These are phyloP conservation scores for Diaporthe vaccinii DNA, from an alignment of 2,329 filamentous ascomycete species.

Conservation along the genomic window DNA sequence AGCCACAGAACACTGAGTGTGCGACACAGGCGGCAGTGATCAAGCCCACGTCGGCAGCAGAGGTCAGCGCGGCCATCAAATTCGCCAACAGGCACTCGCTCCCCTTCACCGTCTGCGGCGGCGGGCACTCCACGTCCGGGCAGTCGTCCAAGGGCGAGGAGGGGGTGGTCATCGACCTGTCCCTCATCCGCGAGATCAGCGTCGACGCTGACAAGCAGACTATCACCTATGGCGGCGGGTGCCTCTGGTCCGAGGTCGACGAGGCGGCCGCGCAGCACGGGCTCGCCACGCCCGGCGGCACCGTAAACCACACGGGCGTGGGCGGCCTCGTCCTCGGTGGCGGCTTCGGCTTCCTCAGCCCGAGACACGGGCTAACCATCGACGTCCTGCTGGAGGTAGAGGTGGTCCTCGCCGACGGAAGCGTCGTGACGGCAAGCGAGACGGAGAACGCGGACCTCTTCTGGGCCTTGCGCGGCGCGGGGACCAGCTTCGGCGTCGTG, in stretches of 20 bases:
- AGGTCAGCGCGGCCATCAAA: slow-evolving; percentile 58
- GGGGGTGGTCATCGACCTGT: slow-evolving; percentile 69
- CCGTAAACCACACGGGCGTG: slow-evolving; percentile 73
- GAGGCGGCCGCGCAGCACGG: slow-evolving; percentile 61
- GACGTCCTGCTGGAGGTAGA: slow-evolving; percentile 56
- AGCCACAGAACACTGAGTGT: background rate
- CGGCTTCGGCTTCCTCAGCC: slow-evolving; percentile 70
- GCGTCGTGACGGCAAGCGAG: slow-evolving; percentile 55
- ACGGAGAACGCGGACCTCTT: slow-evolving; percentile 58
- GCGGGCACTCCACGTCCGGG: slow-evolving; percentile 68
- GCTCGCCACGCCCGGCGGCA: slow-evolving; percentile 72
- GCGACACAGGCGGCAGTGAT: slow-evolving; percentile 57
- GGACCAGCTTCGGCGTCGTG: slow-evolving; percentile 59
- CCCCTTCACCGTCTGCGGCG: slow-evolving; percentile 66
- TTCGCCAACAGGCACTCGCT: slow-evolving; percentile 60
- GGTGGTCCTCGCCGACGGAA: slow-evolving; percentile 56
- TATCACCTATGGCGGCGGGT: slow-evolving; percentile 65
- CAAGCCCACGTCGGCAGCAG: slow-evolving; percentile 54
- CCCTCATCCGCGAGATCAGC: slow-evolving; percentile 61
- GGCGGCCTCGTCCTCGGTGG: slow-evolving; percentile 70
- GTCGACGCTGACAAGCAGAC: slow-evolving; percentile 61
- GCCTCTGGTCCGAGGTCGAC: slow-evolving; percentile 68
- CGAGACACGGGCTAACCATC: slow-evolving; percentile 64
- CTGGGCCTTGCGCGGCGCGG: slow-evolving; percentile 57
- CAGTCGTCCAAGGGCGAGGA: slow-evolving; percentile 60